phyloP scores from a whole-genome alignment of 140 eudicot species.

The Anethum foeniculum region DNA sequence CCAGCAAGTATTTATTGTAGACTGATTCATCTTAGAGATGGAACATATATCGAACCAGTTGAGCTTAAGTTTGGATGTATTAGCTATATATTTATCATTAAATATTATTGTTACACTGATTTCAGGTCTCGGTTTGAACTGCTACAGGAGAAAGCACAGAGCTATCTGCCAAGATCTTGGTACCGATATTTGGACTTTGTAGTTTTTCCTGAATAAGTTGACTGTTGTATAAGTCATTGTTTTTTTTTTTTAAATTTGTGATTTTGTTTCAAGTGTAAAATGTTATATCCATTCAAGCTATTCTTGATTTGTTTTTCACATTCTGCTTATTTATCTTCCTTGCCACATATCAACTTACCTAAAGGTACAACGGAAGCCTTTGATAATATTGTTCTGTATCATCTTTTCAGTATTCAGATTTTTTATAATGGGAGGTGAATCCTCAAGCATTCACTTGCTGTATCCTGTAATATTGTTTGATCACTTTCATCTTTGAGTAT shows the following conservation, averaged over 20 bases:
- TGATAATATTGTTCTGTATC: neutral
- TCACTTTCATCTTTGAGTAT: neutral
- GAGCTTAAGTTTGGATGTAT: neutral
- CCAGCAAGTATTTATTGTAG: neutral
- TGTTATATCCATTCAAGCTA: neutral
- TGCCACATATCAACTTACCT: neutral
- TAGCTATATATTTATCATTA: neutral
- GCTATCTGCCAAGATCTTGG: neutral
- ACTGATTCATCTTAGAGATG: neutral
- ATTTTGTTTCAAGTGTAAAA: neutral
- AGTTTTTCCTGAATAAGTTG: constrained; percentile 4
- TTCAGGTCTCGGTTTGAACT: constrained; percentile 2
- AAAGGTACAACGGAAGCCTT: neutral
- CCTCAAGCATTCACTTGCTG: neutral
- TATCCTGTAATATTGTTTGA: neutral
- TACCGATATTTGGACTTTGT: neutral
- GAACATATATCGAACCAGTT: neutral
- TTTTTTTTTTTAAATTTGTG: neutral
- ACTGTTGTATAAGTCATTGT: neutral
- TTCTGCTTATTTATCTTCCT: neutral
- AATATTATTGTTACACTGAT: neutral
- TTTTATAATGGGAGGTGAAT: neutral
- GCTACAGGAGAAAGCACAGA: constrained; percentile 4
- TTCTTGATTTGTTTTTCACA: neutral
- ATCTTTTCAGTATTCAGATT: neutral